Evolutionary conservation across 2,329 filamentous ascomycete genomes (phyloP).

Genomic region (Ceratocystiopsis sp.): DNA sequence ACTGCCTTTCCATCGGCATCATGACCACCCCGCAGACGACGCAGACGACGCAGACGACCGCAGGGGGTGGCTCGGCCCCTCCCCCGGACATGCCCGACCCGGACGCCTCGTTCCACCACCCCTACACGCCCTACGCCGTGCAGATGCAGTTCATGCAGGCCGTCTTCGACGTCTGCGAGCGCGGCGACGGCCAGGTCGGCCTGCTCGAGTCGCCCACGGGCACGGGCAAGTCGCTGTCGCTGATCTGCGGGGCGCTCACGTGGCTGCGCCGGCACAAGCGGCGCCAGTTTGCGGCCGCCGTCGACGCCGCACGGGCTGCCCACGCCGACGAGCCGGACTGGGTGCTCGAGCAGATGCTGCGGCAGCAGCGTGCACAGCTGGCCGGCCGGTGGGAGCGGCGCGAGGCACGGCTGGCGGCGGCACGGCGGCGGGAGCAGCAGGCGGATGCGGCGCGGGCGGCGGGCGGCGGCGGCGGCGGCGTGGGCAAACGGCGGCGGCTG

Average conservation of each 20-base stretch:
- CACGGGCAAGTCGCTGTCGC: conserved; percentile 76
- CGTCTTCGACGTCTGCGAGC: conserved; percentile 61
- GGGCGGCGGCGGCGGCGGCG: conserved; percentile 36
- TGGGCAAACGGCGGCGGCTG: conserved; percentile 33
- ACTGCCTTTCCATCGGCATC: neutral
- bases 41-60: no score
- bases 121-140: conserved; percentile 73
- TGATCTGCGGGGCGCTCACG: conserved; percentile 77
- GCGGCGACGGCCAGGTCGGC: conserved; percentile 55
- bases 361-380: conserved; percentile 50
- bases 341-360: conserved; percentile 63
- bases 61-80: neutral
- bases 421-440: conserved; percentile 1
- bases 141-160: conserved; percentile 77
- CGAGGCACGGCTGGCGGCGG: conserved; percentile 45
- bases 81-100: conserved; percentile 2
- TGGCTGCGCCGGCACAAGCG: conserved; percentile 78
- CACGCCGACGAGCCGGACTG: conserved; percentile 61
- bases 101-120: conserved; percentile 59
- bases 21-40: no score
- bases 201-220: conserved; percentile 92
- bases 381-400: conserved; percentile 51
- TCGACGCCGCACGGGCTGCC: conserved; percentile 23
- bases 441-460: conserved; percentile 17
- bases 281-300: conserved; percentile 34